These are phyloP conservation scores for Pichia ethanolica DNA, from an alignment of 805 yeast species.

Conservation along the genomic window DNA sequence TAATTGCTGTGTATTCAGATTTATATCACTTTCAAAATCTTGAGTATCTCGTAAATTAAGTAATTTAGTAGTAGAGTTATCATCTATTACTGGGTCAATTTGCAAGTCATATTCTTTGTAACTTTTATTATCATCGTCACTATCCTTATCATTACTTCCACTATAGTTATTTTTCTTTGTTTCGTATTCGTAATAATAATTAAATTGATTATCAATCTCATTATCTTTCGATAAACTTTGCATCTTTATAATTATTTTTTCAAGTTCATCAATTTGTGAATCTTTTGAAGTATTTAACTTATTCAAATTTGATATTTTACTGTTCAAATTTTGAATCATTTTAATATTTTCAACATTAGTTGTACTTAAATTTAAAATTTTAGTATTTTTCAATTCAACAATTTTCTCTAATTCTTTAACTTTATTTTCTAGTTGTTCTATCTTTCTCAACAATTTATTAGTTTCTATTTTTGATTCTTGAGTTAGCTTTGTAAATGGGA, in stretches of 20 bases:
- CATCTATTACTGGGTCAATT: no score
- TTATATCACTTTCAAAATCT: background rate
- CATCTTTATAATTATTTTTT: background rate
- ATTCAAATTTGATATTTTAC: background rate
- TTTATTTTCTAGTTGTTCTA: background rate
- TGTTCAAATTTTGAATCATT: background rate
- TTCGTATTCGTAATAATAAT: background rate
- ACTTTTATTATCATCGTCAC: background rate
- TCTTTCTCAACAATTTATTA: background rate
- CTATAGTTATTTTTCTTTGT: no score
- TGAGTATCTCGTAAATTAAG: background rate
- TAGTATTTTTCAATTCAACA: conserved; percentile 6
- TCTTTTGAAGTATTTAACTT: background rate
- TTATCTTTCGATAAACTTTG: background rate
- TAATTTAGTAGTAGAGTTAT: background rate
- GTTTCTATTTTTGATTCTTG: no score
- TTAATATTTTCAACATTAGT: background rate
- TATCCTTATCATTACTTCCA: background rate
- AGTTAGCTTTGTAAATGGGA: no score
- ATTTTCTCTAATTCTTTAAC: conserved; percentile 4
- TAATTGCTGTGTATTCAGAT: conserved; percentile 6
- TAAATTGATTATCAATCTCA: background rate
- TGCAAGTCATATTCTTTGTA: background rate
- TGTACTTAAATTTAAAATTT: conserved; percentile 3
- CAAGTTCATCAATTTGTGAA: background rate